phyloP scores from a whole-genome alignment of 257 asterid genomes.

The Fraxinus americana region DNA sequence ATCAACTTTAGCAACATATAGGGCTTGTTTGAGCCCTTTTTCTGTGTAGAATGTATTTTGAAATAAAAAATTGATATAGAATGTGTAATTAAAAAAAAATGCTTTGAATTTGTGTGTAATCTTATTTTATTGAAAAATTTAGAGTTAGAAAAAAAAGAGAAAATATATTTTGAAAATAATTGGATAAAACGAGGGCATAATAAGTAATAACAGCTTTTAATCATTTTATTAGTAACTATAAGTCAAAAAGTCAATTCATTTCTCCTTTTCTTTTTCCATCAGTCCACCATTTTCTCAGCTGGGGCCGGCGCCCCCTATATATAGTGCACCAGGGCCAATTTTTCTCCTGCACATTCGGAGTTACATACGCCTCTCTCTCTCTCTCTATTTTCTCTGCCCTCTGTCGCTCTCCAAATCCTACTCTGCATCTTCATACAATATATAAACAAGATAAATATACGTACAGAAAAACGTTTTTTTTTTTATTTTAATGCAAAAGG shows the following conservation, averaged over 20 bases:
- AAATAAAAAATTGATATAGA: too few relatives aligned
- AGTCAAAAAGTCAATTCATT: constrained; percentile 21
- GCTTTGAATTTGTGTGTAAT: too few relatives aligned
- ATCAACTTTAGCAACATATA: too few relatives aligned
- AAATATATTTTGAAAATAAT: too few relatives aligned
- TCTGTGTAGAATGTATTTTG: too few relatives aligned
- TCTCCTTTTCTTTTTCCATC: neutral
- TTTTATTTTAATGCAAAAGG: neutral
- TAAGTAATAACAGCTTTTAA: too few relatives aligned
- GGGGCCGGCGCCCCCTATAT: constrained; percentile 34
- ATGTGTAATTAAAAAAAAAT: too few relatives aligned
- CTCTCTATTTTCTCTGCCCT: neutral
- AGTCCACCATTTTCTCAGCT: constrained; percentile 22
- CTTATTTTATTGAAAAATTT: too few relatives aligned
- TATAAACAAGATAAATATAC: neutral
- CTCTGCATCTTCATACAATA: neutral
- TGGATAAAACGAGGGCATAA: too few relatives aligned
- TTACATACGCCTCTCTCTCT: constrained; percentile 34
- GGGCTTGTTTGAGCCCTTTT: too few relatives aligned
- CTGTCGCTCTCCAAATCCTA: constrained; percentile 9
- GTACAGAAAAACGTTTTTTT: neutral
- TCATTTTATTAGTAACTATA: too few relatives aligned
- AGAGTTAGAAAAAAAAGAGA: too few relatives aligned
- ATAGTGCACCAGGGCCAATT: constrained; percentile 26
- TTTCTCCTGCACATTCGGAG: constrained; percentile 42